phyloP scores from a whole-genome alignment of 2,329 filamentous ascomycete species.

The Sarocladium kiliense region DNA sequence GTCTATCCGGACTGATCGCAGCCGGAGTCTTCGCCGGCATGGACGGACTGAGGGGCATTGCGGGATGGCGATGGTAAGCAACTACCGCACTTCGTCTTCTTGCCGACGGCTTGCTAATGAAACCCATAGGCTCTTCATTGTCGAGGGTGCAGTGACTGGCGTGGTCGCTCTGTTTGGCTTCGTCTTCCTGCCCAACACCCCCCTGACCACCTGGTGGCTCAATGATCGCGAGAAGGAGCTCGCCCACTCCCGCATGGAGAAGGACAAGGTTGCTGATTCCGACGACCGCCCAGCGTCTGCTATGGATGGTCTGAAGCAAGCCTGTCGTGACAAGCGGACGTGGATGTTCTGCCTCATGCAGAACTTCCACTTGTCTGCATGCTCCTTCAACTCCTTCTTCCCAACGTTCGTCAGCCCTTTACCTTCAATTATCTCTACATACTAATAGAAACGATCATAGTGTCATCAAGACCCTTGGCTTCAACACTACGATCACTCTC shows the following conservation, averaged over 20 bases:
- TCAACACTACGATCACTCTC: constrained; percentile 43
- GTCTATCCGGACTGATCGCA: constrained; percentile 59
- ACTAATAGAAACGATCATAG: constrained; percentile 12
- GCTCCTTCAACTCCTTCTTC: constrained; percentile 28
- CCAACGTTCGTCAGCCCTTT: constrained; percentile 16
- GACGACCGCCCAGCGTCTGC: constrained; percentile 30
- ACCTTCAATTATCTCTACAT: background rate
- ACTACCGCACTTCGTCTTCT: background rate
- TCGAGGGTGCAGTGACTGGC: constrained; percentile 50
- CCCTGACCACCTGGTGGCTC: constrained; percentile 37
- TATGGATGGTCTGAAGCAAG: constrained; percentile 43
- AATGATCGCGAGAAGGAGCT: constrained; percentile 42
- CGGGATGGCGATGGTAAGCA: constrained; percentile 54
- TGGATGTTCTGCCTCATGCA: constrained; percentile 52
- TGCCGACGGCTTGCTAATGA: constrained; percentile 12
- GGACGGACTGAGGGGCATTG: constrained; percentile 42
- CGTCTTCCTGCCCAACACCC: constrained; percentile 31
- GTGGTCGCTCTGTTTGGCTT: constrained; percentile 24
- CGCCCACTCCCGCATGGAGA: constrained; percentile 41
- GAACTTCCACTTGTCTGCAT: constrained; percentile 49
- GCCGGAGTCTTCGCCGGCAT: constrained; percentile 49
- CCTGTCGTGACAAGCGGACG: constrained; percentile 42
- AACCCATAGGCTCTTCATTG: constrained; percentile 24
- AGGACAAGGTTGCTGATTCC: constrained; percentile 45
- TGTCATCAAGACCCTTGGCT: constrained; percentile 44